A percentile compares a stretch with the other conserved stretches of the same genome.
phyloP scores from a whole-genome alignment of 2,329 filamentous ascomycete genomes.

The Diaporthe sp. region DNA sequence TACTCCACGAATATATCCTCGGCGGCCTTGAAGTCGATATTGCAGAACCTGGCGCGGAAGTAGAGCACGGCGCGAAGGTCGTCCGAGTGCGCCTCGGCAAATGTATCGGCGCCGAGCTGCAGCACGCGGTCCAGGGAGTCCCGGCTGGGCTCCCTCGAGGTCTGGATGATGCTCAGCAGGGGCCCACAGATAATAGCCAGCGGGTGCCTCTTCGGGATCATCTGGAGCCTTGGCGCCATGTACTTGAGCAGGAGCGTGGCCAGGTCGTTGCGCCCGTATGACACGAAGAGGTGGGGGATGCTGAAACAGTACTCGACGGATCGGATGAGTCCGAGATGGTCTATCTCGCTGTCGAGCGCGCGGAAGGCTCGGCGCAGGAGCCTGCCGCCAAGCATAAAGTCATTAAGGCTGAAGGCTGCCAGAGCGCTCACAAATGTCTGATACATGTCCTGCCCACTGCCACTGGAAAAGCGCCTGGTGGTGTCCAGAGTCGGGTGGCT shows the following conservation, averaged over 20 bases:
- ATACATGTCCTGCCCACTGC: not conserved
- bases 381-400: not conserved
- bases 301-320: conserved; percentile 2
- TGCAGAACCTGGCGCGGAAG: not conserved
- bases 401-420: not conserved
- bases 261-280: not conserved
- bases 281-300: not conserved
- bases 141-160: not conserved
- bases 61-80: not conserved
- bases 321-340: not conserved
- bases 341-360: not conserved
- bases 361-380: not conserved
- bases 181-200: not conserved
- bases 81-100: not conserved
- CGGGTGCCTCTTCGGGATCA: conserved; percentile 5
- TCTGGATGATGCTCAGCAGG: not conserved
- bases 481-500: not conserved
- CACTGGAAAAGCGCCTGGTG: not conserved
- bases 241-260: not conserved
- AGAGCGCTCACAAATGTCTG: not conserved
- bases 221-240: not conserved
- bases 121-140: not conserved
- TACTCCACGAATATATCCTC: not conserved
- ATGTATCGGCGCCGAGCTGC: not conserved
- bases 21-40: not conserved